Base-by-base conservation (phyloP, 106 monocot species). In the Iris macrosiphon region DNA sequence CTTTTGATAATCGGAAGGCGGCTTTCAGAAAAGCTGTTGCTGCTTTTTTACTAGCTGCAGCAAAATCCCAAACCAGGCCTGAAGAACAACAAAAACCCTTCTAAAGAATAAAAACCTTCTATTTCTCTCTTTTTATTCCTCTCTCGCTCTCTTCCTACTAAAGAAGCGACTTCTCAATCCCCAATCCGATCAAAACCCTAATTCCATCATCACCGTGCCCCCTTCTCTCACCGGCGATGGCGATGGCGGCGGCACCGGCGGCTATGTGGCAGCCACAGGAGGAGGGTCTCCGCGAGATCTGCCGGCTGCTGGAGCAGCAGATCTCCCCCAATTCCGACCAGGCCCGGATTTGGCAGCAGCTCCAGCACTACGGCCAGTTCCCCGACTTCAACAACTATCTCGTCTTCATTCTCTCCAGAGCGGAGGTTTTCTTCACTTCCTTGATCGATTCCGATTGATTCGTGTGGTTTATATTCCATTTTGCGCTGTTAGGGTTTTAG, bases 311-410 rank as follows among this genome's bases (percentile, higher is more conserved):
- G 49, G 90, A 90, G 67, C 82, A 80, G 63, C 95, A 95, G 32
- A 95, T 79, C 68, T 89, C 95, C 24, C 83, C 90, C 19, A 67
- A 65, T 53, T 68, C 86, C 25, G 96, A 98, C 73, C 96, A 98
- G 70, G 62, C 68, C 1, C 65, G 79, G 57, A 80, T 90, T 59
- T 98, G 79, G 79, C 90, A 90, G 79, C 85, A 98, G 60, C 83
- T 98, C 29, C 80, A 90, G 57, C 90, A 87, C 30, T 87, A 80
- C 59, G 80, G 68, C 52, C 96, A 80, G 64, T 82, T 90, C 66
- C 79, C 86, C 16, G 96, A 98, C 54, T 98, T 98, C 83, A 98
- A 87, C 55, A 87, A 87, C 63, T 98, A 98, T 25, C 82, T 98
- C 27, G 77, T 55, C 31, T 98, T 87, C 77, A 86, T 98, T 63